Conservation (phyloP, 495 filamentous ascomycete species). For the Penicillium macrosclerotiorum region DNA sequence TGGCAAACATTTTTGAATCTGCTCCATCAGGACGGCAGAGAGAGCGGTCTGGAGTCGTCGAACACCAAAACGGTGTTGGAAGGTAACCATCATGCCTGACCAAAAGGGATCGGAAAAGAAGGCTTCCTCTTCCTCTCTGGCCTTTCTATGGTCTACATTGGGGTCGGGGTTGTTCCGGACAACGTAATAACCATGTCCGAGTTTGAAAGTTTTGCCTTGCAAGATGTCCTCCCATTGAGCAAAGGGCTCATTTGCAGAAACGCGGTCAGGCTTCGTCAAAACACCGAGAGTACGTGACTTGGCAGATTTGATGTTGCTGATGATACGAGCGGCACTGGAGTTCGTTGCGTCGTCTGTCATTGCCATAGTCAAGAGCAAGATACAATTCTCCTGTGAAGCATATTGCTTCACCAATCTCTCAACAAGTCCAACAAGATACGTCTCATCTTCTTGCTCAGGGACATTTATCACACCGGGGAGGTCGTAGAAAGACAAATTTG, state of each 20-base stretch:
- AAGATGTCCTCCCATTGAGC: slow-evolving; percentile 60
- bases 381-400: slow-evolving; percentile 59
- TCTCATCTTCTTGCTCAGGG: slow-evolving; percentile 56
- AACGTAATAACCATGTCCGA: slow-evolving; percentile 66
- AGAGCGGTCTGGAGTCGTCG: slow-evolving; percentile 53
- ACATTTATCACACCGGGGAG: slow-evolving; percentile 76
- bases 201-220: slow-evolving; percentile 46
- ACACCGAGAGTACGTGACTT: slow-evolving; percentile 66
- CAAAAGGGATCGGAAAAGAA: slow-evolving; percentile 58
- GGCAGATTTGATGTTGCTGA: slow-evolving; percentile 55
- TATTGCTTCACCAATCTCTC: slow-evolving; percentile 67
- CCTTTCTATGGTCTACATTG: slow-evolving; percentile 48
- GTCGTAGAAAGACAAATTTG: slow-evolving; percentile 75
- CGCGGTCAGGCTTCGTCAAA: slow-evolving; percentile 75
- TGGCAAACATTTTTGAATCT: slow-evolving; percentile 61
- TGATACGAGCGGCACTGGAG: slow-evolving; percentile 63
- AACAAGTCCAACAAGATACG: slow-evolving; percentile 64
- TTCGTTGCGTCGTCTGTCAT: slow-evolving; percentile 74
- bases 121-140: slow-evolving; percentile 52
- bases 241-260: slow-evolving; percentile 47
- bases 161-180: slow-evolving; percentile 58
- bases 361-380: slow-evolving; percentile 70
- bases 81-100: slow-evolving; percentile 41
- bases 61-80: slow-evolving; percentile 57
- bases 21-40: slow-evolving; percentile 50